Percentiles rank a stretch among this genome's conserved stretches.
phyloP scores from a whole-genome alignment of 768 basidiomycete species.

The Multifurca ochricompacta region DNA sequence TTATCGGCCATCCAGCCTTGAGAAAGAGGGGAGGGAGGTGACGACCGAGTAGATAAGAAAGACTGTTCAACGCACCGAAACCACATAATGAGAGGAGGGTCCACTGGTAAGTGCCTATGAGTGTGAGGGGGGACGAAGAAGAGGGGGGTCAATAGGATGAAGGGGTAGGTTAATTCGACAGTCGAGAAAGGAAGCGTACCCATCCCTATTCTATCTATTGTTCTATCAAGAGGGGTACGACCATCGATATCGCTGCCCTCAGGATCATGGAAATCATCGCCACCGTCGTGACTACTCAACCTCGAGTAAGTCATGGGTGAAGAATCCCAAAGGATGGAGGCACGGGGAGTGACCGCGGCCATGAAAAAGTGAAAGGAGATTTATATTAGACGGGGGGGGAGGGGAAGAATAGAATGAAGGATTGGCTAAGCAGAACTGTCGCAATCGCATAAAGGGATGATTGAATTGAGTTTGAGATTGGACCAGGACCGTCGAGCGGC shows the following conservation, averaged over 20 bases:
- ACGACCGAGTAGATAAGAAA: not conserved
- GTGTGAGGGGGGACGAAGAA: not conserved
- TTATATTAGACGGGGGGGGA: constrained; percentile 3
- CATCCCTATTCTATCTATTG: constrained; percentile 89
- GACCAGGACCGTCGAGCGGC: not conserved
- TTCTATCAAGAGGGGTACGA: constrained; percentile 58
- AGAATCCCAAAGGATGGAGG: constrained; percentile 43
- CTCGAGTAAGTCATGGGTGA: constrained; percentile 31
- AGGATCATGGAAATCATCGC: constrained; percentile 27
- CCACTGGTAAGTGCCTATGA: constrained; percentile 78
- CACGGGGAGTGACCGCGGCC: constrained; percentile 36
- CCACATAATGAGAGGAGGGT: constrained; percentile 76
- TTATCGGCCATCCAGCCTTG: constrained; percentile 93
- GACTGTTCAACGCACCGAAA: constrained; percentile 52
- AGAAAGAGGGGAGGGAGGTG: not conserved
- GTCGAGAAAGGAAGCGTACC: constrained; percentile 37
- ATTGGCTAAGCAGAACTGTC: constrained; percentile 2
- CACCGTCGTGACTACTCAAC: constrained; percentile 30
- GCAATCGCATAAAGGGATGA: not conserved
- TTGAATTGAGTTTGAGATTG: no score
- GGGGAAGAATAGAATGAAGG: not conserved
- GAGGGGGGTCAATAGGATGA: not conserved
- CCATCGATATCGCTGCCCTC: constrained; percentile 26
- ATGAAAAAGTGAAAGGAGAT: not conserved
- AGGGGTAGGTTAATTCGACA: not conserved